phyloP scores from a whole-genome alignment of 2,329 filamentous ascomycete species.

The Uncinocarpus reesii region DNA sequence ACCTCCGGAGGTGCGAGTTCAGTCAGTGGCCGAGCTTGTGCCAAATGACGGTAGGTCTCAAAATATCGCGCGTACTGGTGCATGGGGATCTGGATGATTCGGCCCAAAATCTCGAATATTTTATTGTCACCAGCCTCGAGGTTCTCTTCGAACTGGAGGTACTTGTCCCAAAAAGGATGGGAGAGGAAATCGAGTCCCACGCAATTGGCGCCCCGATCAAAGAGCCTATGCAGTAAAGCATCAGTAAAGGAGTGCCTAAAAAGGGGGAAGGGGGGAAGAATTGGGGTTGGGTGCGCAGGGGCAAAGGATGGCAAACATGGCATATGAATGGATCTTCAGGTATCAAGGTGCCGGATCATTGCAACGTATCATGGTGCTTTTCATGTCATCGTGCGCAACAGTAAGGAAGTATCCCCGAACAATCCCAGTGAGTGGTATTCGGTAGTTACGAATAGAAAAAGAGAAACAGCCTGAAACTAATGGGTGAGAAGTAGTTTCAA shows the following conservation, averaged over 20 bases:
- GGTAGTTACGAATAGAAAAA: slow-evolving; percentile 27
- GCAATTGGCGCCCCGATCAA: slow-evolving; percentile 74
- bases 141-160: slow-evolving; percentile 91
- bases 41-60: slow-evolving; percentile 72
- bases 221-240: slow-evolving; percentile 53
- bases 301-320: slow-evolving; percentile 39
- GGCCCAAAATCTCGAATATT: slow-evolving; percentile 72
- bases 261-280: slow-evolving; percentile 20
- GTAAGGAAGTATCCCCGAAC: slow-evolving; percentile 26
- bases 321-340: slow-evolving; percentile 32
- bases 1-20: slow-evolving; percentile 62
- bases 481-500: slow-evolving; percentile 43
- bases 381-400: slow-evolving; percentile 28
- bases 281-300: slow-evolving; percentile 26
- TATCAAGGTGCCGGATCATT: slow-evolving; percentile 30
- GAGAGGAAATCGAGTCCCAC: slow-evolving; percentile 90
- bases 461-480: slow-evolving; percentile 43
- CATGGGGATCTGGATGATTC: slow-evolving; percentile 81
- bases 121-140: slow-evolving; percentile 65
- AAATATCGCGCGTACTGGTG: slow-evolving; percentile 94
- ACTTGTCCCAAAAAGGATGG: slow-evolving; percentile 98
- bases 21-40: slow-evolving; percentile 58
- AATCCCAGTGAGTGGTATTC: slow-evolving; percentile 20
- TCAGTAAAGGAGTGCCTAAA: slow-evolving; percentile 30
- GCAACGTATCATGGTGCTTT: slow-evolving; percentile 30